phyloP scores from a whole-genome alignment of 495 filamentous ascomycete genomes.

The Penicillium silybi region DNA sequence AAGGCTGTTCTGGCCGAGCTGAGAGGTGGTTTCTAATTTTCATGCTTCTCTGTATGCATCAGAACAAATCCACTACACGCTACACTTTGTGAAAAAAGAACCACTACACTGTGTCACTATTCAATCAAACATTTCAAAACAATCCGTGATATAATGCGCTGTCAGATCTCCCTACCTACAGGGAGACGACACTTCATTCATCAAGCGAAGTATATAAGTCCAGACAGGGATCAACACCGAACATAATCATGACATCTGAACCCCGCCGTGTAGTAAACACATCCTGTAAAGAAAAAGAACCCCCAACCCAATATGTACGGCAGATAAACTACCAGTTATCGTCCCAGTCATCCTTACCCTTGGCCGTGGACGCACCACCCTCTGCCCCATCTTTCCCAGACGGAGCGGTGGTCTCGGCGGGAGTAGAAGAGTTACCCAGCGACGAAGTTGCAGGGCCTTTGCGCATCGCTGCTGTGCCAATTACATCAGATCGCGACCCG shows the following conservation, averaged over 20 bases:
- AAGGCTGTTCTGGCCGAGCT: conserved; percentile 53
- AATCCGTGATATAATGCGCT: neutral
- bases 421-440: conserved; percentile 11
- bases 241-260: conserved; percentile 8
- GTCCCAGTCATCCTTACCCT: conserved; percentile 59
- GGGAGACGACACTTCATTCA: conserved; percentile 1
- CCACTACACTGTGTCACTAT: conserved; percentile 5
- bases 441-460: conserved; percentile 44
- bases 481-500: conserved; percentile 40
- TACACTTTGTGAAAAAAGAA: neutral
- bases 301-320: conserved; percentile 10
- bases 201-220: conserved; percentile 13
- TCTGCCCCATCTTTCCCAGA: conserved; percentile 36
- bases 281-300: neutral
- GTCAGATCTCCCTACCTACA: neutral
- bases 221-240: conserved; percentile 1
- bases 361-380: conserved; percentile 24
- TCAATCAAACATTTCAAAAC: neutral
- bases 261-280: neutral
- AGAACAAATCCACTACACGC: neutral
- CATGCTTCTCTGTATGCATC: neutral
- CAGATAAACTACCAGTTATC: conserved; percentile 54
- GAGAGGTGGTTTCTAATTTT: conserved; percentile 30
- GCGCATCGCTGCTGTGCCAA: conserved; percentile 73
- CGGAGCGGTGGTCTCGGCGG: conserved; percentile 28